Base-by-base conservation (phyloP, 805 yeast species). In the Wickerhamiella nectarea region DNA sequence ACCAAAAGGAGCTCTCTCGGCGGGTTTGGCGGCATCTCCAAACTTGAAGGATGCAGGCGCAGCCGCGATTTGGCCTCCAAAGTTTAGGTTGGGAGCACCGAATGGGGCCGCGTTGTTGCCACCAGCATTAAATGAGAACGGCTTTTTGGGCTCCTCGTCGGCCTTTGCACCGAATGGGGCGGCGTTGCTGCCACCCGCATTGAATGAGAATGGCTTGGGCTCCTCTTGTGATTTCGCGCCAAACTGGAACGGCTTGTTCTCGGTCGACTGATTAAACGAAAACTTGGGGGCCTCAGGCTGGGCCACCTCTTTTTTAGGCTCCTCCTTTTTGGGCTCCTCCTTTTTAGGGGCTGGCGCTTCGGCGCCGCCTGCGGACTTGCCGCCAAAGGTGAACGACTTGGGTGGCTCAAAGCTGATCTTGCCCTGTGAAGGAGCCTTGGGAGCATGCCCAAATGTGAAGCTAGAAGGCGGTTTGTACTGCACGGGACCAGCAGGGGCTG, bases 251-350 rank as follows among this genome's bases (percentile, higher is more conserved):
- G 38, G 15, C n/a, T n/a, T n/a, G n/a, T n/a, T n/a, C n/a, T n/a
- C n/a, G n/a, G n/a, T 21, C 8, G 24, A 5, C 24, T 21, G 24
- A 8, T 21, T 21, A 8, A 21, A 21, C 20, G 38, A 19, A 14
- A 35, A 35, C 24, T 24, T 26, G 20, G 38, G 38, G 22, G 18
- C 20, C 17, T 24, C 10, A n/a, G n/a, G n/a, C n/a, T n/a, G n/a
- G n/a, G n/a, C n/a, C n/a, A n/a, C n/a, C n/a, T n/a, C n/a, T n/a
- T n/a, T n/a, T n/a, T n/a, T n/a, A n/a, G n/a, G n/a, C n/a, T n/a
- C n/a, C n/a, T n/a, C 44, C 47, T 47, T 41, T 52, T 45, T 35
- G 56, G 56, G 50, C 54, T 50, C 54, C 58, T 48, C 41, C 33
- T 43, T 39, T n/a, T n/a, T n/a, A n/a, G n/a, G n/a, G n/a, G n/a